phyloP scores from a whole-genome alignment of 2,329 filamentous ascomycete species.

The Colletotrichum higginsianum region DNA sequence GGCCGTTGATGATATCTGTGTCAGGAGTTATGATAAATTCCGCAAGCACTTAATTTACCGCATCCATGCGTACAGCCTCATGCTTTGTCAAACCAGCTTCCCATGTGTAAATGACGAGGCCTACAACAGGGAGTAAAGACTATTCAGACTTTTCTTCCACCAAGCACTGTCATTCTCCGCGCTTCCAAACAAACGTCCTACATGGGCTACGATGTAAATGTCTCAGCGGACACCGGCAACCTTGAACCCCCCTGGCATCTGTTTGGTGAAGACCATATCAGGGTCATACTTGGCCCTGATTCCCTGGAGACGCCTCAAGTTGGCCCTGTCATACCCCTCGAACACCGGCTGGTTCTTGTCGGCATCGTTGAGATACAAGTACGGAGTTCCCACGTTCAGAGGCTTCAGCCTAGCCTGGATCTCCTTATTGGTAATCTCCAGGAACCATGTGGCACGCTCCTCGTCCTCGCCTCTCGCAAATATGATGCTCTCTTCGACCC shows the following conservation, averaged over 20 bases:
- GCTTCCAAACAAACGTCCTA: too few relatives aligned
- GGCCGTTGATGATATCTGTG: too few relatives aligned
- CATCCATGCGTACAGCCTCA: too few relatives aligned
- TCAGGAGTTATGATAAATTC: too few relatives aligned
- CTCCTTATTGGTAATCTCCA: background rate
- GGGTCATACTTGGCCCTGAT: conserved; percentile 24
- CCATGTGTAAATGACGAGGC: too few relatives aligned
- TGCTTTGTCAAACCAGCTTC: too few relatives aligned
- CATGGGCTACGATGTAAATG: too few relatives aligned
- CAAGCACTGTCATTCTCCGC: too few relatives aligned
- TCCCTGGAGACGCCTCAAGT: conserved; percentile 5
- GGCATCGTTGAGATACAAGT: conserved; percentile 22
- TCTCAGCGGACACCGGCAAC: background rate
- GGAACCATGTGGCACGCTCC: background rate
- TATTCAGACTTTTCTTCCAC: too few relatives aligned
- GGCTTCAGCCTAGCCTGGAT: background rate
- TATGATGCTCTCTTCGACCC: conserved; percentile 2
- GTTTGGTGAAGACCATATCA: conserved; percentile 8
- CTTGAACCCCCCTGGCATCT: conserved; percentile 16
- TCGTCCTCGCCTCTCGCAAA: background rate
- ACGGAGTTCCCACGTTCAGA: background rate
- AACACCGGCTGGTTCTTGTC: conserved; percentile 24
- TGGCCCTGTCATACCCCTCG: conserved; percentile 8
- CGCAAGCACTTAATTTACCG: too few relatives aligned
- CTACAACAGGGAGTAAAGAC: too few relatives aligned